Base-by-base conservation (phyloP, 2,329 filamentous ascomycete genomes). In the Xylariaceae sp. region DNA sequence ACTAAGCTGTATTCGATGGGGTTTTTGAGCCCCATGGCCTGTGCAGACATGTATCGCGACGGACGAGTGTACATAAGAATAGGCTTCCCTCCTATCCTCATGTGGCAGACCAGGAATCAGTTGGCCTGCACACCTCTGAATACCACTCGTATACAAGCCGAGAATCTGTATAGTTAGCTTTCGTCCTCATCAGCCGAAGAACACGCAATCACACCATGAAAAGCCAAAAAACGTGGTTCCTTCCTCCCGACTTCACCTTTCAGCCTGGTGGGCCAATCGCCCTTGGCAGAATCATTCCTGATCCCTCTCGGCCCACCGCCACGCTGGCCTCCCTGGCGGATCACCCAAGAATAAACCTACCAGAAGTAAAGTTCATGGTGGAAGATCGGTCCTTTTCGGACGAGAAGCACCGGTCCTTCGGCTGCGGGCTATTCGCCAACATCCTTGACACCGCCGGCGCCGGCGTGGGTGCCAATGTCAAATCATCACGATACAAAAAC, bases 211-310 rank as follows among this genome's bases (percentile, higher is more conserved):
- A 37, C 8, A 37, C 35, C 8, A 37, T 37, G 35, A 37, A 37
- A 37, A 37, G 8, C 12, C 35, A 11, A 3, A 31, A 31, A 6
- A 53, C 51, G 4, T 53, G 51, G 51, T 53, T 53, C 42, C 44
- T 53, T 2, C 45, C 19, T 9, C 51, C 51, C 6, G 51, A 53
- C 41, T 48, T 53, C 31, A 53, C 44, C 30, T 53, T 53, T 26
- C 34, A 29, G 19, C n/a, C 8, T 30, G 51, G 47, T 29, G 51
- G 51, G 8, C 51, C 34, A 8, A 37, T 53, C 44, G 29, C 29
- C 44, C 51, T 53, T 30, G 51, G 51, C 6, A 53, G 32, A 39
- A 44, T 53, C 7, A 48, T 53, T 34, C 51, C 51, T 6, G n/a
- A 53, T 11, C 42, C 35, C 35, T 41, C 34, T 3, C 34, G 35